These are phyloP conservation scores for Diaporthe longicolla DNA, from an alignment of 2,329 filamentous ascomycete species.

Conservation along the genomic window DNA sequence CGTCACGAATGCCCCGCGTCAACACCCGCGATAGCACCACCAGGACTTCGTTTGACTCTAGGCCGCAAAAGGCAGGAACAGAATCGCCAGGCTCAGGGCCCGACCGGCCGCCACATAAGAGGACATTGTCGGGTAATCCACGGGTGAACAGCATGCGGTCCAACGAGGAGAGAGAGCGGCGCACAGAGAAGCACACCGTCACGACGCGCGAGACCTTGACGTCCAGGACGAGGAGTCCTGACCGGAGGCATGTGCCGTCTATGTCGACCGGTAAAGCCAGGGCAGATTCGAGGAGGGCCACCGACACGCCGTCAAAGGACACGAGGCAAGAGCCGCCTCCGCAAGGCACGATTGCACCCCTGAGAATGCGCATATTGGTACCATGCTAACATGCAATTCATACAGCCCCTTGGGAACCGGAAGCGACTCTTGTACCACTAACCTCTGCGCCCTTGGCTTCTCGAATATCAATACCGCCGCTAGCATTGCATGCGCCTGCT, in stretches of 20 bases:
- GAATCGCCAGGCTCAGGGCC: slow-evolving; percentile 38
- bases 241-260: slow-evolving; percentile 57
- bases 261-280: slow-evolving; percentile 53
- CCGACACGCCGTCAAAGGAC: slow-evolving; percentile 62
- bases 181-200: slow-evolving; percentile 70
- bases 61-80: slow-evolving; percentile 53
- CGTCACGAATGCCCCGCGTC: slow-evolving; percentile 45
- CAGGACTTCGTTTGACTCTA: slow-evolving; percentile 49
- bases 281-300: slow-evolving; percentile 57
- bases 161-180: slow-evolving; percentile 68
- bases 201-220: slow-evolving; percentile 75
- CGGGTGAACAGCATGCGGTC: slow-evolving; percentile 63
- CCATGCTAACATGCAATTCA: slow-evolving; percentile 47
- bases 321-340: slow-evolving; percentile 61
- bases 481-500: slow-evolving; percentile 80
- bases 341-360: slow-evolving; percentile 58
- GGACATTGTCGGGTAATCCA: slow-evolving; percentile 70
- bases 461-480: slow-evolving; percentile 68
- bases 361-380: slow-evolving; percentile 10
- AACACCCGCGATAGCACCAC: slow-evolving; percentile 53
- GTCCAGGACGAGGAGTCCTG: slow-evolving; percentile 72
- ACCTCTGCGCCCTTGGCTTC: slow-evolving; percentile 80
- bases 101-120: slow-evolving; percentile 62
- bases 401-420: slow-evolving; percentile 79
- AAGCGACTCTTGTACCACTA: slow-evolving; percentile 79